These are phyloP conservation scores for Galerina sulciceps DNA, from an alignment of 768 basidiomycete genomes.

Conservation along the genomic window DNA sequence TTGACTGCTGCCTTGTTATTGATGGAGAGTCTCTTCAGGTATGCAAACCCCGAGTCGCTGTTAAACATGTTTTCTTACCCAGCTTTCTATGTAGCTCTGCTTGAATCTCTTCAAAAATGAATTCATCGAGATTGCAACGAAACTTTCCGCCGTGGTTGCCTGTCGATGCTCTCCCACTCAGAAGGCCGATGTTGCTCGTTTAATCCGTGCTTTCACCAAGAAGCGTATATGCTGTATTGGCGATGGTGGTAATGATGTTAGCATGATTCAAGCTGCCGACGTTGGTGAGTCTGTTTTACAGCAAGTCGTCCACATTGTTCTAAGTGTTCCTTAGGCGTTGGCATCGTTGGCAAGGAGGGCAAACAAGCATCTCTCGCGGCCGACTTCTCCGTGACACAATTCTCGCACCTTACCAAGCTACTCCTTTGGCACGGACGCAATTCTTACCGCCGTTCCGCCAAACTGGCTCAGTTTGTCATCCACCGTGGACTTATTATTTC, in stretches of 20 bases:
- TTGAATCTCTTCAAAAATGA: slow-evolving; percentile 89
- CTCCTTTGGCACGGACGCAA: slow-evolving; percentile 99
- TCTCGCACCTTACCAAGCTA: slow-evolving; percentile 93
- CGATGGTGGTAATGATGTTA: slow-evolving; percentile 98
- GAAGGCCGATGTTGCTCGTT: slow-evolving; percentile 95
- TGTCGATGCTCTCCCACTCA: slow-evolving; percentile 99
- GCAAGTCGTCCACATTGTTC: background rate
- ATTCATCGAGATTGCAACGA: slow-evolving; percentile 95
- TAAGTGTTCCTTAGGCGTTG: slow-evolving; percentile 66
- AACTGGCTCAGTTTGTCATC: slow-evolving; percentile 97
- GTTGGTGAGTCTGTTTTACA: slow-evolving; percentile 69
- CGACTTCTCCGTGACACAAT: slow-evolving; percentile 97
- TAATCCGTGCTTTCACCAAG: slow-evolving; percentile 88
- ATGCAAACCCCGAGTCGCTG: slow-evolving; percentile 13
- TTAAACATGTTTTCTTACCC: background rate
- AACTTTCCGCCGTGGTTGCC: slow-evolving; percentile 94
- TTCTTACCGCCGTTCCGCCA: slow-evolving; percentile 97
- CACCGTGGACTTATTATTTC: slow-evolving; percentile 97
- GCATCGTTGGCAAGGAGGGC: slow-evolving; percentile 98
- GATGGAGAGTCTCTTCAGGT: slow-evolving; percentile 97
- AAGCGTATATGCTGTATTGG: slow-evolving; percentile 99
- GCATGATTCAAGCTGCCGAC: slow-evolving; percentile 99
- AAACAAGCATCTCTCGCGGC: slow-evolving; percentile 99
- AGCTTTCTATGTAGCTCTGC: slow-evolving; percentile 65
- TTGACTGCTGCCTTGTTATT: slow-evolving; percentile 97